These are phyloP conservation scores for Cyclotella baltica DNA, from an alignment of 108 stramenopile species.

Conservation along the genomic window DNA sequence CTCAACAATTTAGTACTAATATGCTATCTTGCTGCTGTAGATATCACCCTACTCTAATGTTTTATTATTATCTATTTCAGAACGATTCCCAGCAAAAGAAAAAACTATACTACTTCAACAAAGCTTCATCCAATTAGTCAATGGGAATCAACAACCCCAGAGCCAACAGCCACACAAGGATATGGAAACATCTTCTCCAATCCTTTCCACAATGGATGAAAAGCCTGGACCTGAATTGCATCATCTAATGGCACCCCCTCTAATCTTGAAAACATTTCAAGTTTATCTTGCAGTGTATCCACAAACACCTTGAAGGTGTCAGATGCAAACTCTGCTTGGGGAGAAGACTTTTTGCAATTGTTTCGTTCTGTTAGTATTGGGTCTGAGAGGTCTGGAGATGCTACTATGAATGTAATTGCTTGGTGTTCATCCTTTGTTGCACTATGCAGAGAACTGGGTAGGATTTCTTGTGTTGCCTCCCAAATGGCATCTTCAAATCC, in stretches of 20 bases:
- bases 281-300: conserved; percentile 20
- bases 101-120: too few relatives aligned
- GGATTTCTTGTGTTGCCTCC: conserved; percentile 40
- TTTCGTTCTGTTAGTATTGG: conserved; percentile 29
- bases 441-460: not conserved
- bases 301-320: conserved; percentile 39
- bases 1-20: too few relatives aligned
- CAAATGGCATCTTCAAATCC: conserved; percentile 50
- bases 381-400: conserved; percentile 46
- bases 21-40: too few relatives aligned
- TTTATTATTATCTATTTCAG: too few relatives aligned
- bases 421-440: not conserved
- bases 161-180: conserved; percentile 35
- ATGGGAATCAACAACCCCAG: too few relatives aligned
- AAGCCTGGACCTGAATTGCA: conserved; percentile 20
- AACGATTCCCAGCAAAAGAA: too few relatives aligned
- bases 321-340: conserved; percentile 47
- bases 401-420: conserved; percentile 42
- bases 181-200: conserved; percentile 21
- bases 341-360: conserved; percentile 12
- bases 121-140: too few relatives aligned
- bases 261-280: conserved; percentile 14
- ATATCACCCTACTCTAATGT: too few relatives aligned
- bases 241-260: conserved; percentile 20
- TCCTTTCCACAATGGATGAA: conserved; percentile 47